Percentiles rank a stretch among this genome's conserved stretches.
These are phyloP conservation scores for Colletotrichum camelliae DNA, from an alignment of 2,329 filamentous ascomycete genomes.

Conservation along the genomic window DNA sequence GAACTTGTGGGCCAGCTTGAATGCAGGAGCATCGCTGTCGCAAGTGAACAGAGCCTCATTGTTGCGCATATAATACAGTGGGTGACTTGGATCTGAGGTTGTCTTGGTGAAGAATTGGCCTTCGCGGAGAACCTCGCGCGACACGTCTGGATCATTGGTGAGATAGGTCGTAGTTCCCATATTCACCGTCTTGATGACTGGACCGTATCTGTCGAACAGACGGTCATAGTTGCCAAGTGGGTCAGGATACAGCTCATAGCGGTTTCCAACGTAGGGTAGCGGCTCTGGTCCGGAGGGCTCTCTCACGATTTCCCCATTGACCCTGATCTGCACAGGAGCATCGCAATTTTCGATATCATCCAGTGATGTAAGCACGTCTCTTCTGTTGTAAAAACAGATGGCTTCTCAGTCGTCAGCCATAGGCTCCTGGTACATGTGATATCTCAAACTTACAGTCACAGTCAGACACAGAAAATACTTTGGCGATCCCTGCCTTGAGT, in stretches of 20 bases:
- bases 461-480: background rate
- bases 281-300: background rate
- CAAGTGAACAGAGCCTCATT: background rate
- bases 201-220: background rate
- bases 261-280: background rate
- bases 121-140: background rate
- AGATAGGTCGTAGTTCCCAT: background rate
- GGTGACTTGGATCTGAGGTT: background rate
- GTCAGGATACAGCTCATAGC: conserved; percentile 6
- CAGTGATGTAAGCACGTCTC: background rate
- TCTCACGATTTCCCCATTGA: background rate
- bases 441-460: background rate
- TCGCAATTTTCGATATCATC: background rate
- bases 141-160: conserved; percentile 5
- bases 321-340: background rate
- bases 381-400: background rate
- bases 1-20: background rate
- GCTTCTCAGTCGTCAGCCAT: background rate
- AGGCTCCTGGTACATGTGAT: too few species aligned
- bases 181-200: conserved; percentile 2
- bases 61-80: conserved; percentile 7
- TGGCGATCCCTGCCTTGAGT: background rate
- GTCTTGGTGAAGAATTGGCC: conserved; percentile 6
- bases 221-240: conserved; percentile 7
- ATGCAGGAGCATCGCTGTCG: background rate